Evolutionary conservation across 2,329 filamentous ascomycete genomes (phyloP).

Genomic region (Rutstroemia sp.): DNA sequence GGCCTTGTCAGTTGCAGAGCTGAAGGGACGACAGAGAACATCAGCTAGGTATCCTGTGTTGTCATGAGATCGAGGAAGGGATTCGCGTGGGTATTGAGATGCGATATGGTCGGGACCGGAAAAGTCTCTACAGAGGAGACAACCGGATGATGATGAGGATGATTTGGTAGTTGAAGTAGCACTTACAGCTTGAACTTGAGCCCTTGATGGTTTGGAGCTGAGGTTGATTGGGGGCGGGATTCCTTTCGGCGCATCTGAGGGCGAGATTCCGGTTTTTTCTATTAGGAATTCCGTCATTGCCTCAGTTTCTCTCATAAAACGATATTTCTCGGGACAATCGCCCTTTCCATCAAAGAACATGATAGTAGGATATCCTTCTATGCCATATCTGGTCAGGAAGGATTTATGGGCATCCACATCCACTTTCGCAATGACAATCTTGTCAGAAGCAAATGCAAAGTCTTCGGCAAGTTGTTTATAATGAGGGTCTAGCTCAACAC

Average conservation of each 20-base stretch:
- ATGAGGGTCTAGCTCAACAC: slow-evolving; percentile 81
- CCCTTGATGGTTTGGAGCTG: slow-evolving; percentile 28
- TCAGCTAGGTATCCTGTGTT: slow-evolving; percentile 69
- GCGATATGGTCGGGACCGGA: slow-evolving; percentile 73
- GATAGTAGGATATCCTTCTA: slow-evolving; percentile 73
- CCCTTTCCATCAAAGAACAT: slow-evolving; percentile 64
- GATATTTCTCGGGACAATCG: slow-evolving; percentile 19
- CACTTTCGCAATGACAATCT: slow-evolving; percentile 84
- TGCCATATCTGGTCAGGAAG: slow-evolving; percentile 61
- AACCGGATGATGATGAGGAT: slow-evolving; percentile 36
- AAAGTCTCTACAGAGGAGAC: slow-evolving; percentile 82
- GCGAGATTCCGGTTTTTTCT: slow-evolving; percentile 20
- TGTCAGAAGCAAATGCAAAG: slow-evolving; percentile 62
- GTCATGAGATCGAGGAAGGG: slow-evolving; percentile 53
- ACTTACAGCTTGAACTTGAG: slow-evolving; percentile 42
- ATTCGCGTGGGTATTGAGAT: slow-evolving; percentile 63
- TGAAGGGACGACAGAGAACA: slow-evolving; percentile 71
- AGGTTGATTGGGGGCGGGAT: slow-evolving; percentile 26
- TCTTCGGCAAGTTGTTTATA: slow-evolving; percentile 81
- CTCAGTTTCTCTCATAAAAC: slow-evolving; percentile 14
- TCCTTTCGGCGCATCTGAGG: slow-evolving; percentile 16
- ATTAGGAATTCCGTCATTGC: slow-evolving; percentile 21
- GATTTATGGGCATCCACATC: slow-evolving; percentile 81
- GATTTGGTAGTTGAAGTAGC: slow-evolving; percentile 15
- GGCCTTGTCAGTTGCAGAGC: slow-evolving; percentile 82